Base-by-base conservation (phyloP, 441 rosid genomes). In the Macaranga tanarius region DNA sequence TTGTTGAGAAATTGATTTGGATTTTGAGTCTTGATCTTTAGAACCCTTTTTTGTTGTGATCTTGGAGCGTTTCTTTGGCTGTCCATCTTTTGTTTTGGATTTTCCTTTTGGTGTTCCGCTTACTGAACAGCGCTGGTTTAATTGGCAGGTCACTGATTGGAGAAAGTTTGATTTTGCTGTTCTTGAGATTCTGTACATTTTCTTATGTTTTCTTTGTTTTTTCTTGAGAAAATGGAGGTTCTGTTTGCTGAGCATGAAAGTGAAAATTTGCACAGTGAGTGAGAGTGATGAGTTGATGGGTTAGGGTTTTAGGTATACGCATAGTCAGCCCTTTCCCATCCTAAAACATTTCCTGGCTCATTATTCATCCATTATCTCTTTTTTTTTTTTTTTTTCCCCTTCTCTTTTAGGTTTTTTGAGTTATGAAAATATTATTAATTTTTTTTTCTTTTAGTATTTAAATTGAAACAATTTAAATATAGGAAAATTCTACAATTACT, bases 81-180 rank as follows among this genome's bases (percentile, higher is more conserved):
- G 85, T 2, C 87, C 91, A 3, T 88, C 84, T 71, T 88, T 88
- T 64, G 80, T 58, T 73, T 93, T 92, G 15, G 83, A 75, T 38
- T 93, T 92, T 4, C 98, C 98, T 77, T 92, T 94, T 7, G 97
- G 86, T 23, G 96, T 94, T 73, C 98, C 84, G 10, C 97, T 83
- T 2, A 80, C 97, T 22, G 81, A 79, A 76, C 97, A 92, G 19
- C 89, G 85, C 48, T 94, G 97, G 47, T 84, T 42, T 75, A 90
- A 73, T 22, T 89, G 87, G 68, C 77, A 73, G 63, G 75, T 23
- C 50, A 87, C 62, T 20, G 82, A 79, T 3, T 88, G 52, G 0
- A 84, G 75, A 11, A 86, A 38, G 83, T n/a, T 83, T 8, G 83
- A 80, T 76, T 75, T 86, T 25, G 54, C 19, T 48, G 54, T 12